Evolutionary conservation across 139 green algal species (phyloP), one percentile per base, ranked within the genome.

Genomic region (Gonium pectorale): DNA sequence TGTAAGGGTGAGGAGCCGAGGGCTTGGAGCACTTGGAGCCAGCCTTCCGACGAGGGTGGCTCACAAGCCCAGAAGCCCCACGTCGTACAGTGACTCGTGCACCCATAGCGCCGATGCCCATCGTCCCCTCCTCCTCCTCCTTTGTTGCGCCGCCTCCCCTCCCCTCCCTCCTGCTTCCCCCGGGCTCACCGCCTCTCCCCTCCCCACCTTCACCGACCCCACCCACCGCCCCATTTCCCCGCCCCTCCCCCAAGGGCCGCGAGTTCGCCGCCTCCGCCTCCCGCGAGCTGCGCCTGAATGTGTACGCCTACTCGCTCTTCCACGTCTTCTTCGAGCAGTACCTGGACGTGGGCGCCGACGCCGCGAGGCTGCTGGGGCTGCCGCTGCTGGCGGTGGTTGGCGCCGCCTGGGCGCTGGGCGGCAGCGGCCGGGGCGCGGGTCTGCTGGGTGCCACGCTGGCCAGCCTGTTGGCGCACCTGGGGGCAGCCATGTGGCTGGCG

Each of bases 321-420:
- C 95, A 99, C 91, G 89, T 98, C 73, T 99, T 98, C 87, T 99
- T 99, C 74, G 95, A 99, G 92, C 95, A 98, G 91, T 98, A 98
- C 89, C 90, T 98, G 37, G 81, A 35, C 27, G 62, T 83, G 24
- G 49, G 35, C 52, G 41, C 15, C 3, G 81, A 90, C 41, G 87
- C 85, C 1, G 85, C 67, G 29, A 31, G 68, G 44, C 71, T 92
- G 63, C 37, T 92, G 64, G 87, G 73, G 15, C 40, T 86, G 74
- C 86, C 90, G 27, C 49, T 87, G 64, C 27, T 87, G 21, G 86
- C 89, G 27, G 86, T 93, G n/a, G 67, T 89, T 9, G 38, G 41
- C n/a, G 67, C 79, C 3, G 63, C 79, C 0, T 86, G 71, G 66
- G 8, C 67, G 35, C 83, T 93, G 64, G 92, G 89, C 0, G 90